Base-by-base conservation (phyloP, 129 eudicot species). In the Chrysanthemum makinoi region DNA sequence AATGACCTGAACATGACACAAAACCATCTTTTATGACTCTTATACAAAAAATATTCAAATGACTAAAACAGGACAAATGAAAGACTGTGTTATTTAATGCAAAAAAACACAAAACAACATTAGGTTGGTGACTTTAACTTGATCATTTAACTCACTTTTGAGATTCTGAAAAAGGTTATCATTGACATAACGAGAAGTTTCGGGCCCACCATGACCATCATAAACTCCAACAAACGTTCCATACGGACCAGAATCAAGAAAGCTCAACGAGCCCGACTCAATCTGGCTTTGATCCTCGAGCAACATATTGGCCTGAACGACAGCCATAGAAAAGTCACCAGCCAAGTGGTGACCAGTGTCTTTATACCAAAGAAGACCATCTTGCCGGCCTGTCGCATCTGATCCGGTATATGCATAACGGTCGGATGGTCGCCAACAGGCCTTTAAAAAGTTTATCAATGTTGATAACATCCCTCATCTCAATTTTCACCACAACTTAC, bases 141-240 rank as follows among this genome's bases (percentile, higher is more conserved):
- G 61, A 51, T 65, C 47, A 44, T 24, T 33, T 30, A 43, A 65
- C 85, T 80, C 76, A 88, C 95, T 85, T 78, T 79, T 88, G 54
- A 85, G 86, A 79, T 88, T 74, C 55, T 76, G 95, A 47, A 88
- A 88, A 62, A 88, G 74, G 43, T 83, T 62, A 73, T 83, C 86
- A 66, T 88, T 88, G 73, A 88, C 77, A 51, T 80, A 88, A 16
- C 95, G 86, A 2, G 95, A 83, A 33, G 95, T 88, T 83, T 88
- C 95, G 15, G 95, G 95, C 35, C 95, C 95, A 16, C 95, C 95
- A 59, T 88, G 95, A 72, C 95, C 95, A 74, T 88, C 95, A 62
- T 88, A 88, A 54, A 88, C 86, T 56, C 95, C 95, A n/a, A 88
- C 73, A 83, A 88, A 88, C 14, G 95, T 85, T 68, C 95, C 95